Evolutionary conservation across 257 asterid genomes (phyloP).

Genomic region (Nicotiana obtusifolia): DNA sequence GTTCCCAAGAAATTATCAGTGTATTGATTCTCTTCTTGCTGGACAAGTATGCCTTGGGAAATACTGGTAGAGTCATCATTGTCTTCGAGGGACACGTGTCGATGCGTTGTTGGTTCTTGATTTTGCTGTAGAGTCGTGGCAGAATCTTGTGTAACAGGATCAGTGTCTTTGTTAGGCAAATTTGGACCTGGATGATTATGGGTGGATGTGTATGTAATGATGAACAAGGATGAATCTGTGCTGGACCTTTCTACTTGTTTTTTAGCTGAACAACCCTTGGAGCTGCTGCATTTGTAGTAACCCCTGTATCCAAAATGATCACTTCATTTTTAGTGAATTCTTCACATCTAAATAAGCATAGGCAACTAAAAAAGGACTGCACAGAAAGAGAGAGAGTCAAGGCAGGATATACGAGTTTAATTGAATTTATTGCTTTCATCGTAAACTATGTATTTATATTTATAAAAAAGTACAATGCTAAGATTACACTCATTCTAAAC

Average conservation of each 20-base stretch:
- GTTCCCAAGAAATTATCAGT: slow-evolving; percentile 21
- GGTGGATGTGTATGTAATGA: slow-evolving; percentile 60
- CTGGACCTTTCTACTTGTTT: slow-evolving; percentile 78
- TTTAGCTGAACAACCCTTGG: slow-evolving; percentile 74
- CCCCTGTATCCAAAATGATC: slow-evolving; percentile 38
- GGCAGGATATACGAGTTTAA: no score
- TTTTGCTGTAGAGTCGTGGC: slow-evolving; percentile 26
- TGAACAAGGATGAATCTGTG: slow-evolving; percentile 56
- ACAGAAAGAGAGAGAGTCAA: no score
- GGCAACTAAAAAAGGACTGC: not conserved
- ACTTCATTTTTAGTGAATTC: not conserved
- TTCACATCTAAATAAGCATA: not conserved
- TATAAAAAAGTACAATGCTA: no score
- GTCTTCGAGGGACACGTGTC: slow-evolving; percentile 13
- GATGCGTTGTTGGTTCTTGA: slow-evolving; percentile 23
- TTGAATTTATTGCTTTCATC: no score
- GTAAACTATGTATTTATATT: no score
- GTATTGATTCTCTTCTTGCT: slow-evolving; percentile 28
- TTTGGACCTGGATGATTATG: slow-evolving; percentile 63
- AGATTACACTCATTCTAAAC: no score
- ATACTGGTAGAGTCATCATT: not conserved
- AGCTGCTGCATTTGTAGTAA: slow-evolving; percentile 77
- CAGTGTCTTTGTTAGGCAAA: not conserved
- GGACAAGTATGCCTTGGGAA: slow-evolving; percentile 19
- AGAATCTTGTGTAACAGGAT: slow-evolving; percentile 1